Evolutionary conservation across 805 yeast genomes (phyloP).

Genomic region (Naumovozyma castellii): DNA sequence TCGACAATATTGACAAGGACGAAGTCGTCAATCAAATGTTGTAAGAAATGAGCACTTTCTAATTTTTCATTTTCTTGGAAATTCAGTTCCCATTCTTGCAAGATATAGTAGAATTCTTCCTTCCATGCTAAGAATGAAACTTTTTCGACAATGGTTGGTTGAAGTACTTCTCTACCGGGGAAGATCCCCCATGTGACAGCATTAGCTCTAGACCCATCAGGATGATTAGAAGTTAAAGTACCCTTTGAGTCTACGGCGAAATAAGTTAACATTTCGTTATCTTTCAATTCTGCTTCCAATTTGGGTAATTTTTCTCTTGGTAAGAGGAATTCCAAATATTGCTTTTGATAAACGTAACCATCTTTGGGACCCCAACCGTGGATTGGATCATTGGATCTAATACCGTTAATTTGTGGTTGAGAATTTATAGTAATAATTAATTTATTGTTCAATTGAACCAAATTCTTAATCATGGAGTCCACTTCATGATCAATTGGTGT

Average conservation of each 20-base stretch:
- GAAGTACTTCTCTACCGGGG: slow-evolving; percentile 90
- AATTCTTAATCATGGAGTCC: slow-evolving; percentile 45
- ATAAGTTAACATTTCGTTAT: slow-evolving; percentile 53
- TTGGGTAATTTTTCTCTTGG: slow-evolving; percentile 37
- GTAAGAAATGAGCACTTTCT: slow-evolving; percentile 19
- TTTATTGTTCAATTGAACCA: slow-evolving; percentile 53
- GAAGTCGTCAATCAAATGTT: slow-evolving; percentile 40
- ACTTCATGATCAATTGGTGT: slow-evolving; percentile 78
- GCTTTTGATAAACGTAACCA: slow-evolving; percentile 92
- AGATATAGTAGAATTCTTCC: slow-evolving; percentile 81
- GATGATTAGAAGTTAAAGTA: slow-evolving; percentile 56
- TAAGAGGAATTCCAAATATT: slow-evolving; percentile 77
- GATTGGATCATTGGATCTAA: slow-evolving; percentile 54
- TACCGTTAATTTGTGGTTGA: slow-evolving; percentile 86
- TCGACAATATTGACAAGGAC: slow-evolving; percentile 82
- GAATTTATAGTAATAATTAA: slow-evolving; percentile 82
- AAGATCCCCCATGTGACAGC: slow-evolving; percentile 98
- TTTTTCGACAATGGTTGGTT: slow-evolving; percentile 92
- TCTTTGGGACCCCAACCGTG: slow-evolving; percentile 94
- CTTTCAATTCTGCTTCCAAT: slow-evolving; percentile 26
- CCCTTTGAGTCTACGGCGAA: slow-evolving; percentile 61
- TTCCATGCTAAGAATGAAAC: slow-evolving; percentile 94
- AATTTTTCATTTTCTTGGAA: slow-evolving; percentile 33
- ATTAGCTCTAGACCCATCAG: slow-evolving; percentile 62
- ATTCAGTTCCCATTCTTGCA: slow-evolving; percentile 67